These are phyloP conservation scores for Dioszegia crocea DNA, from an alignment of 768 basidiomycete genomes.

Conservation along the genomic window DNA sequence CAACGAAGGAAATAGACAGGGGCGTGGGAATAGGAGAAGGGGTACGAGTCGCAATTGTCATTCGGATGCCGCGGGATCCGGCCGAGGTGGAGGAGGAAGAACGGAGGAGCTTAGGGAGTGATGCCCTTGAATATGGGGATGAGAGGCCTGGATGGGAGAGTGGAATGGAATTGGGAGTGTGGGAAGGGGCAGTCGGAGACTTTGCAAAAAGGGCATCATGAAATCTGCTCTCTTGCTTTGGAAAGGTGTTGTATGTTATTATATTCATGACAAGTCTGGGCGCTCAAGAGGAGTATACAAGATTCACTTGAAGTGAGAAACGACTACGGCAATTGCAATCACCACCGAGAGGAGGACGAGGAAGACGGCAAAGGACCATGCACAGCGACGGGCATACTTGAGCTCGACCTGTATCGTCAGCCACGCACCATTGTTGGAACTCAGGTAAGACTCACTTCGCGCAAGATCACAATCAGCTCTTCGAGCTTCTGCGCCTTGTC, in stretches of 20 bases:
- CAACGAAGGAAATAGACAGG: constrained; percentile 9
- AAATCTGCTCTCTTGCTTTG: too few relatives aligned
- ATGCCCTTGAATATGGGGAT: constrained; percentile 20
- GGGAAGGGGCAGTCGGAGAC: constrained; percentile 17
- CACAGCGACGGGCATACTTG: constrained; percentile 38
- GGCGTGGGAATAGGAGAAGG: constrained; percentile 14
- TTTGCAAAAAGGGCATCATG: background rate
- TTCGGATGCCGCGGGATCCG: constrained; percentile 27
- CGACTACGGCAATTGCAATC: constrained; percentile 18
- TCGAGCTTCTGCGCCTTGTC: constrained; percentile 39
- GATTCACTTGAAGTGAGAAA: background rate
- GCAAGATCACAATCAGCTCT: constrained; percentile 41
- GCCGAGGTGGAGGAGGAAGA: constrained; percentile 4
- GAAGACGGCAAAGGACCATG: constrained; percentile 23
- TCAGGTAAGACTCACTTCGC: constrained; percentile 24
- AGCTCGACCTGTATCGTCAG: constrained; percentile 36
- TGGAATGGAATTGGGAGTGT: constrained; percentile 43
- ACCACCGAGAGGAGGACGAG: constrained; percentile 11
- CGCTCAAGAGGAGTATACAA: background rate
- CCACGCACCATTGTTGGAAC: background rate
- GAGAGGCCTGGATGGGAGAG: constrained; percentile 31
- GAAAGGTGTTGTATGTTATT: too few relatives aligned
- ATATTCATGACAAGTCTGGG: background rate
- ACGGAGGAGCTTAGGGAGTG: background rate
- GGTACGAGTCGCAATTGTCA: constrained; percentile 30